phyloP scores from a whole-genome alignment of 345 rosid genomes.

The Rubroshorea leprosula region DNA sequence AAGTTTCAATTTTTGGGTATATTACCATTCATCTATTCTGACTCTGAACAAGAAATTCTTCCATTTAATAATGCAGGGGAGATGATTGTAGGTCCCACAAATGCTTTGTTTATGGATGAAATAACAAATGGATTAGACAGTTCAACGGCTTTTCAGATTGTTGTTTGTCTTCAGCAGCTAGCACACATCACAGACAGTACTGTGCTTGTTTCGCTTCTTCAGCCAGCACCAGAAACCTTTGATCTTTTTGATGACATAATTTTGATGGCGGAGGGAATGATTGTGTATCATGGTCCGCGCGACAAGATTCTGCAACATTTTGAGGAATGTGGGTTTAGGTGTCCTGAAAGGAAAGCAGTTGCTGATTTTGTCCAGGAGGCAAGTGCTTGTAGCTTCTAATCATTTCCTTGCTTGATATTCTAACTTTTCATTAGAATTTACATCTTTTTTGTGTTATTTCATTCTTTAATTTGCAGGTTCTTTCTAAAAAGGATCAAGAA shows the following conservation, averaged over 20 bases:
- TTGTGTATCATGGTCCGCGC: constrained; percentile 58
- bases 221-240: constrained; percentile 63
- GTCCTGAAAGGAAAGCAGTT: constrained; percentile 59
- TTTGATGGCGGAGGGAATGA: constrained; percentile 55
- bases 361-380: constrained; percentile 71
- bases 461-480: constrained; percentile 32
- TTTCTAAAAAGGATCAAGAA: constrained; percentile 58
- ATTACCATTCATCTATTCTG: background rate
- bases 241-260: constrained; percentile 61
- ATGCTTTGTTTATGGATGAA: constrained; percentile 64
- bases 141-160: constrained; percentile 59
- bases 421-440: background rate
- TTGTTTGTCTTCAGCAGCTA: constrained; percentile 46
- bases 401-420: background rate
- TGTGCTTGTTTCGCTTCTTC: constrained; percentile 53
- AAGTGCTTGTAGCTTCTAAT: background rate
- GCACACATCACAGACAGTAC: constrained; percentile 58
- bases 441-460: background rate
- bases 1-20: background rate
- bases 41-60: background rate
- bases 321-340: constrained; percentile 52
- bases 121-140: constrained; percentile 68
- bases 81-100: constrained; percentile 64
- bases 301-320: constrained; percentile 31
- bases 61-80: constrained; percentile 37